A percentile compares a stretch with the other conserved stretches of the same genome.
Evolutionary conservation across 2,329 filamentous ascomycete genomes (phyloP).

Genomic region (Neofusicoccum ribis): DNA sequence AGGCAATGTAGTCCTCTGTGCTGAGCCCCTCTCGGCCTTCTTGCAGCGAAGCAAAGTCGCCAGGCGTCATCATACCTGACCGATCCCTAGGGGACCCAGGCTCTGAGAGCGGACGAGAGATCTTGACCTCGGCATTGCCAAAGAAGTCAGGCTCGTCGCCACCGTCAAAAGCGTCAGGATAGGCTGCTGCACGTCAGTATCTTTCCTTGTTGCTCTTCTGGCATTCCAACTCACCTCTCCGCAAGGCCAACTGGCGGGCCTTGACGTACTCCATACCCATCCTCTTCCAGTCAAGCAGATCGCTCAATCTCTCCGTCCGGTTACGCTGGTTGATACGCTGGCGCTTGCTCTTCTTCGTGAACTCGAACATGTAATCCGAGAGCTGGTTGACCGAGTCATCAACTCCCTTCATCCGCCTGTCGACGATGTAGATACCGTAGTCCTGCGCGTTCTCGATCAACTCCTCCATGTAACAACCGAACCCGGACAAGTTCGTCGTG

Average conservation of each 20-base stretch:
- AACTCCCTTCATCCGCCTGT: conserved; percentile 90
- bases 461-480: conserved; percentile 99
- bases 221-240: conserved; percentile 54
- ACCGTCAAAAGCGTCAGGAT: conserved; percentile 78
- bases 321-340: conserved; percentile 99
- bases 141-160: conserved; percentile 87
- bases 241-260: conserved; percentile 85
- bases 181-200: conserved; percentile 55
- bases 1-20: conserved; percentile 97
- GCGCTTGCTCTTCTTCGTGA: conserved; percentile 86
- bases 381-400: conserved; percentile 98
- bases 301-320: conserved; percentile 89
- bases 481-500: conserved; percentile 95
- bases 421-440: conserved; percentile 98
- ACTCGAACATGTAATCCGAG: conserved; percentile 89
- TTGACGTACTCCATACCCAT: conserved; percentile 99
- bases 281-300: conserved; percentile 96
- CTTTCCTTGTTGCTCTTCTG: not conserved
- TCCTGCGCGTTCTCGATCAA: conserved; percentile 96
- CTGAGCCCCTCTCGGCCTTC: conserved; percentile 89
- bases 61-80: conserved; percentile 97
- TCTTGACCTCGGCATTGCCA: conserved; percentile 89
- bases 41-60: conserved; percentile 94
- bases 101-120: conserved; percentile 89
- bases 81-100: conserved; percentile 89